Conservation (phyloP, 345 rosid genomes). For the Psidium friedrichsthalianum region DNA sequence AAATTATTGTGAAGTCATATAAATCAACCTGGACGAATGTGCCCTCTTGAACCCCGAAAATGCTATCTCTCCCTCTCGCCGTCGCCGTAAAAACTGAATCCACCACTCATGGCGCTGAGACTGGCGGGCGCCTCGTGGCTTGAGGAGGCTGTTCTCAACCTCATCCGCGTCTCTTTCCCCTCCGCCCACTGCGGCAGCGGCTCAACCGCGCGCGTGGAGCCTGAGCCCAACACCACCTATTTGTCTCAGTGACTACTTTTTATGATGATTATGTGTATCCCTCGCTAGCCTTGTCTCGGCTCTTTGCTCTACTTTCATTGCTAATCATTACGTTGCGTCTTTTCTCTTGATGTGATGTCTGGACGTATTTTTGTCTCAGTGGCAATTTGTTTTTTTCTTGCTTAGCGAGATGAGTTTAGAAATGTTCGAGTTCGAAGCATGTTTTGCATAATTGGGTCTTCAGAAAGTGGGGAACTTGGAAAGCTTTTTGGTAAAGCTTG, state of each 20-base stretch:
- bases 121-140: constrained; percentile 26
- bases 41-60: neutral
- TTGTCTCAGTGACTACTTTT: constrained; percentile 39
- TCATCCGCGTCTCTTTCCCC: constrained; percentile 23
- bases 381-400: neutral
- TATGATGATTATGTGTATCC: neutral
- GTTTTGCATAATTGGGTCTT: neutral
- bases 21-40: neutral
- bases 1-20: neutral
- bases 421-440: neutral
- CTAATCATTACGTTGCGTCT: neutral
- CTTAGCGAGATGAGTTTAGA: neutral
- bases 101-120: constrained; percentile 19
- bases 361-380: neutral
- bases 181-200: constrained; percentile 7
- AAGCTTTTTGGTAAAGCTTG: neutral
- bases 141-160: constrained; percentile 37
- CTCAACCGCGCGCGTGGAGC: constrained; percentile 40
- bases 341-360: neutral
- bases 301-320: neutral
- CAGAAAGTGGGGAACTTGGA: neutral
- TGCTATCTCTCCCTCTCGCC: neutral
- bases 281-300: neutral
- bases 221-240: constrained; percentile 70
- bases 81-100: neutral